A percentile compares a stretch with the other conserved stretches of the same genome.
Evolutionary conservation across 345 rosid genomes (phyloP).

Genomic region (Schrenkiella parvula): DNA sequence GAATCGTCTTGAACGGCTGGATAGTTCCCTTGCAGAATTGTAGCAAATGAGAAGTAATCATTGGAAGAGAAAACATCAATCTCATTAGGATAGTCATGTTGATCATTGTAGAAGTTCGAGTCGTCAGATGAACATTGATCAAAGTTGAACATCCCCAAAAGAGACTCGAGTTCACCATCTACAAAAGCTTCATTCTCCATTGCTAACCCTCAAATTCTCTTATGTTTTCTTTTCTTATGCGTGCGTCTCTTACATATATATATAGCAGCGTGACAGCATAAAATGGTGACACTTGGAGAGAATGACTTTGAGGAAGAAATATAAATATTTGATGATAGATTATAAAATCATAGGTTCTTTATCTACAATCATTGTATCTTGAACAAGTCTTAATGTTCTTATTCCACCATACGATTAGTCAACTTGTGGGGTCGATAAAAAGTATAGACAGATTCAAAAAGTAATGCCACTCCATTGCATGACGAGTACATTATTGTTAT

Average conservation of each 20-base stretch:
- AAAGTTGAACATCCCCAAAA: conserved; percentile 32
- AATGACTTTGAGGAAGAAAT: not conserved
- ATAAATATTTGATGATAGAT: not conserved
- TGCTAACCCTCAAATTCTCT: not conserved
- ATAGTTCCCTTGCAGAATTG: conserved; percentile 4
- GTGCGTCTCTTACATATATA: not conserved
- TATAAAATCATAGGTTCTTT: not conserved
- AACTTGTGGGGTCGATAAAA: conserved; percentile 1
- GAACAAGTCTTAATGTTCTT: not conserved
- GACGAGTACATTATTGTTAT: not conserved
- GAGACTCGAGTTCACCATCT: conserved; percentile 34
- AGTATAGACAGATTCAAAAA: not conserved
- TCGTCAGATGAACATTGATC: conserved; percentile 26
- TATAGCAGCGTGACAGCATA: not conserved
- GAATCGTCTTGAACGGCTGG: not conserved
- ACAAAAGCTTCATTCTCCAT: conserved; percentile 21
- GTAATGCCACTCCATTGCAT: conserved; percentile 13
- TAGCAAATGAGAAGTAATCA: conserved; percentile 27
- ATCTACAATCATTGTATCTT: not conserved
- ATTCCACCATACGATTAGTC: not conserved
- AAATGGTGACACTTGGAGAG: not conserved
- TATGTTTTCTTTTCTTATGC: not conserved
- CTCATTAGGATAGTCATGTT: not conserved
- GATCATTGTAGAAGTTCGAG: conserved; percentile 22
- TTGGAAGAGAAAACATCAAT: conserved; percentile 1